phyloP scores from a whole-genome alignment of 2,329 filamentous ascomycete species.

The Lachnellula hyalina region DNA sequence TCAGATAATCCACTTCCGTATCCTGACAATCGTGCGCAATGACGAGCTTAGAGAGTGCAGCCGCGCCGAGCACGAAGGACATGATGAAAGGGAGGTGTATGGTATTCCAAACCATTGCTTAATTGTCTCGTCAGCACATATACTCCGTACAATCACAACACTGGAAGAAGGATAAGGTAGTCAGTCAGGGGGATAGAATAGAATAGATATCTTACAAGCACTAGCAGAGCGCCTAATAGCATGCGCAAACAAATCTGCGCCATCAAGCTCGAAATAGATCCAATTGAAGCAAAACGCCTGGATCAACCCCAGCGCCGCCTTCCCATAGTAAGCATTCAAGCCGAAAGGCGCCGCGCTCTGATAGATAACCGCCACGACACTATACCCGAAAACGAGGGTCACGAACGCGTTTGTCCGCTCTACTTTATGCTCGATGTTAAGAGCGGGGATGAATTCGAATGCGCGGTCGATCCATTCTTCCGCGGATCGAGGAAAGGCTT shows the following conservation, averaged over 20 bases:
- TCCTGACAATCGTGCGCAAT: conserved; percentile 49
- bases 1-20: conserved; percentile 44
- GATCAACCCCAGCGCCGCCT: conserved; percentile 52
- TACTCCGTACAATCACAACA: neutral
- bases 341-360: conserved; percentile 48
- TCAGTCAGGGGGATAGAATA: neutral
- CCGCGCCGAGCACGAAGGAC: conserved; percentile 54
- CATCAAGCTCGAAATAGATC: conserved; percentile 61
- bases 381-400: conserved; percentile 59
- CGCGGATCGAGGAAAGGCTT: conserved; percentile 21
- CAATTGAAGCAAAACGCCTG: conserved; percentile 57
- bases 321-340: conserved; percentile 56
- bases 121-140: conserved; percentile 7
- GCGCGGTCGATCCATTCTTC: conserved; percentile 26
- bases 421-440: conserved; percentile 62
- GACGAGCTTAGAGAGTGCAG: conserved; percentile 53
- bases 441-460: conserved; percentile 56
- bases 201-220: conserved; percentile 33
- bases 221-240: conserved; percentile 51
- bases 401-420: conserved; percentile 62
- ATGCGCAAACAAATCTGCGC: conserved; percentile 50
- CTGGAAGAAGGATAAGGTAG: neutral
- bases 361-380: conserved; percentile 56
- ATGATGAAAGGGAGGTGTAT: conserved; percentile 59
- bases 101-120: conserved; percentile 49